Evolutionary conservation across 1,284 basidiomycete genomes (phyloP), one percentile per base, ranked within the genome.

Genomic region (Gastroboletus turbinatus): DNA sequence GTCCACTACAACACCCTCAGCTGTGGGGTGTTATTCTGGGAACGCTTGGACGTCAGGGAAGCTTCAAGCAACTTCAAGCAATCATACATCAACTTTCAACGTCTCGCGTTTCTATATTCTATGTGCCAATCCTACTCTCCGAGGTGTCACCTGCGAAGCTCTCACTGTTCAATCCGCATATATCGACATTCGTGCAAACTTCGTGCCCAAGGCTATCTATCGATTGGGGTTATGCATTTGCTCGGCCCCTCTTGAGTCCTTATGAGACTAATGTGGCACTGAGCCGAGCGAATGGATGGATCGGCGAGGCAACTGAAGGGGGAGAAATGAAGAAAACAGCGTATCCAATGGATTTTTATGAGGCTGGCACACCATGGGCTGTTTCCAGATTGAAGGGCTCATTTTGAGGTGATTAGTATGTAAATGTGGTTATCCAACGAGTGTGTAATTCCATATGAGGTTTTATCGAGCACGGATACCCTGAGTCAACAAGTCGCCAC

Each of bases 321-420:
- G 63, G 67, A 38, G 65, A 62, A 58, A 63, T 27, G 53, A 67
- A 61, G 59, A 71, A 75, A 30, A 79, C 77, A 33, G 73, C 72
- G 33, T 99, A 99, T 74, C 90, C 94, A 1, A 99, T 99, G 96
- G 93, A 99, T 74, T 99, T 98, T 71, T 99, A 98, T 67, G 82
- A 83, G 44, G 85, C 88, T 14, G 88, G 87, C 5, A 88, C 82
- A 63, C 82, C 82, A 2, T 89, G 88, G 92, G 89, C 86, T 11
- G 68, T 78, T 56, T 85, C 83, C 30, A 81, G 83, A 72, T 71
- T 58, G 61, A 80, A 74, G 49, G 78, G 69, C n/a, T 60, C 62
- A 7, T 71, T 73, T 53, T 56, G 35, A 60, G 14, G 27, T 30
- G 25, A 25, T 54, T 39, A 21, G 47, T 38, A 19, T 19, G n/a